Evolutionary conservation across 2,329 filamentous ascomycete genomes (phyloP).

Genomic region (Sphaerulina populicola): DNA sequence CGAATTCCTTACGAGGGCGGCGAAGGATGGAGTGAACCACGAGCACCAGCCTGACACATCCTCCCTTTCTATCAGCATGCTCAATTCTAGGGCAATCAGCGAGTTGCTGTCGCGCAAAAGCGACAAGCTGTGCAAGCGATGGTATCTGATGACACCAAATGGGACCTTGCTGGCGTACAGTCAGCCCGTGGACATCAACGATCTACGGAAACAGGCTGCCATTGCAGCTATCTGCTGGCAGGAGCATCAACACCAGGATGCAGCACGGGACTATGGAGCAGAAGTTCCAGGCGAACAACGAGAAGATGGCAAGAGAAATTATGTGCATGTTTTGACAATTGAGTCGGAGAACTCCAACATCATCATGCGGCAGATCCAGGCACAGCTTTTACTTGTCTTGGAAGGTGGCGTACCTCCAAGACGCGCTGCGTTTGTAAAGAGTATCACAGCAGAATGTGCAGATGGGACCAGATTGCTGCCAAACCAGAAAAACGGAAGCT

Average conservation of each 20-base stretch:
- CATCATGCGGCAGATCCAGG: constrained; percentile 41
- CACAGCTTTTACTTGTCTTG: constrained; percentile 41
- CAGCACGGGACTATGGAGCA: constrained; percentile 13
- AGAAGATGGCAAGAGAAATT: constrained; percentile 14
- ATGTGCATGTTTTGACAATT: constrained; percentile 40
- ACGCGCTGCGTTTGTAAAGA: constrained; percentile 33
- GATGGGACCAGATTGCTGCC: constrained; percentile 32
- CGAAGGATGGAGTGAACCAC: background rate
- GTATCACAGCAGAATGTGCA: constrained; percentile 38
- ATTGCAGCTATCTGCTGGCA: constrained; percentile 45
- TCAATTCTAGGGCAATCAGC: constrained; percentile 38
- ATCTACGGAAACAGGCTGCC: constrained; percentile 43
- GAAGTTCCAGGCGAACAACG: constrained; percentile 18
- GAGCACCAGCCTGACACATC: background rate
- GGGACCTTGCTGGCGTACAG: constrained; percentile 45
- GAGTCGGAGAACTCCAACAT: constrained; percentile 41
- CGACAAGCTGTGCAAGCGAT: constrained; percentile 37
- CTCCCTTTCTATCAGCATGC: constrained; percentile 27
- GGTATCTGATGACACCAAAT: constrained; percentile 45
- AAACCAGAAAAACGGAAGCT: background rate
- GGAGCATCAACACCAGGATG: constrained; percentile 31
- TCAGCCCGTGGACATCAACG: constrained; percentile 42
- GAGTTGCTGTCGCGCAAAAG: constrained; percentile 39
- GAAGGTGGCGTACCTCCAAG: constrained; percentile 42
- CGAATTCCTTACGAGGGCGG: too few species aligned